Conservation (phyloP, 108 stramenopile genomes). For the Nitzschia sp. region DNA sequence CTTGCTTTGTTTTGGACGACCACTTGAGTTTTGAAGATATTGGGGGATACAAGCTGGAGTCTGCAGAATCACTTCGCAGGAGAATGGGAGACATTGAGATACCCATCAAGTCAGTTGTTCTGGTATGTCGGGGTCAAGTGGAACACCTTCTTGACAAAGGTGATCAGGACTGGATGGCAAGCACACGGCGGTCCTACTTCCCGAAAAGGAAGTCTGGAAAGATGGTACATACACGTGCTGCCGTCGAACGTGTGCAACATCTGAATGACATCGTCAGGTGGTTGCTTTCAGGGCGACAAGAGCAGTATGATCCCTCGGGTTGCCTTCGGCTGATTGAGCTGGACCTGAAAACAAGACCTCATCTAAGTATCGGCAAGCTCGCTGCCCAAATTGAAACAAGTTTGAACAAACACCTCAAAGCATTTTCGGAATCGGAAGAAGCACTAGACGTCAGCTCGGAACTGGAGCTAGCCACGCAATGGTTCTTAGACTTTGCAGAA, state of each 20-base stretch:
- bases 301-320: conserved; percentile 7
- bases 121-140: neutral
- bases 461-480: neutral
- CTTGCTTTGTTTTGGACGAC: conserved; percentile 10
- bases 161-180: neutral
- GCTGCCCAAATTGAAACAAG: conserved; percentile 1
- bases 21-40: neutral
- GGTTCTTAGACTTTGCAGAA: neutral
- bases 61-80: neutral
- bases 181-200: neutral
- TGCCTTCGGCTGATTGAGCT: conserved; percentile 1
- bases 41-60: conserved; percentile 1
- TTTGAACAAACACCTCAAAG: neutral
- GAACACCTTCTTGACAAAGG: neutral
- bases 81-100: neutral
- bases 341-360: neutral
- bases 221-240: neutral
- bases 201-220: neutral
- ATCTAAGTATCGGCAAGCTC: neutral
- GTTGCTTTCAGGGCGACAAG: conserved; percentile 2
- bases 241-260: conserved; percentile 6
- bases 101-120: neutral
- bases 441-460: neutral
- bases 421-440: neutral
- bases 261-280: neutral